phyloP scores from a whole-genome alignment of 345 rosid genomes.

The Atalantia buxifolia region DNA sequence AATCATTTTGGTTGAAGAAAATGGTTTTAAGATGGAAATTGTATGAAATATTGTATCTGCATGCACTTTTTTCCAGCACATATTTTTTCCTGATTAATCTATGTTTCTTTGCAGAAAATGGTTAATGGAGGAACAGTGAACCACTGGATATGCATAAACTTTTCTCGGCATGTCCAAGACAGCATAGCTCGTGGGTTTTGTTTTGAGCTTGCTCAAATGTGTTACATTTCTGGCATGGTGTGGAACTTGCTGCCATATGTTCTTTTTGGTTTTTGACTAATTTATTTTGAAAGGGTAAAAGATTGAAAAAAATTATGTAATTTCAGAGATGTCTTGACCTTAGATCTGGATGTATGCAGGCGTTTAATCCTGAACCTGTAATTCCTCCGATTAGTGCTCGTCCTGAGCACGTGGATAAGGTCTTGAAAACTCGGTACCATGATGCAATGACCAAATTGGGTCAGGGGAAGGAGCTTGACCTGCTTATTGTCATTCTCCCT shows the following conservation, averaged over 20 bases:
- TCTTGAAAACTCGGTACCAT: conserved; percentile 73
- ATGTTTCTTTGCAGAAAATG: conserved; percentile 74
- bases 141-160: conserved; percentile 90
- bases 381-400: conserved; percentile 65
- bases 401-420: conserved; percentile 92
- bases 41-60: not conserved
- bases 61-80: not conserved
- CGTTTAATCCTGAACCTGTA: conserved; percentile 71
- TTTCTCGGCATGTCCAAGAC: conserved; percentile 80
- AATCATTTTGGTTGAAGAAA: not conserved
- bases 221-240: conserved; percentile 92
- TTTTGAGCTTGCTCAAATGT: conserved; percentile 93
- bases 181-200: conserved; percentile 72
- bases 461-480: conserved; percentile 78
- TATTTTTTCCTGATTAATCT: not conserved
- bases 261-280: not conserved
- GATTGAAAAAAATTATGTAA: not conserved
- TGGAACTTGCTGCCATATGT: conserved; percentile 1
- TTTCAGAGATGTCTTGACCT: not conserved
- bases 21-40: not conserved
- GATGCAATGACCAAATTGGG: conserved; percentile 71
- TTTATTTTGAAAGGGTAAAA: not conserved
- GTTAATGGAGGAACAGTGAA: conserved; percentile 92
- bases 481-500: conserved; percentile 89
- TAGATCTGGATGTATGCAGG: conserved; percentile 36